Evolutionary conservation across 1,284 basidiomycete species (phyloP).

Genomic region (Malassezia globosa): DNA sequence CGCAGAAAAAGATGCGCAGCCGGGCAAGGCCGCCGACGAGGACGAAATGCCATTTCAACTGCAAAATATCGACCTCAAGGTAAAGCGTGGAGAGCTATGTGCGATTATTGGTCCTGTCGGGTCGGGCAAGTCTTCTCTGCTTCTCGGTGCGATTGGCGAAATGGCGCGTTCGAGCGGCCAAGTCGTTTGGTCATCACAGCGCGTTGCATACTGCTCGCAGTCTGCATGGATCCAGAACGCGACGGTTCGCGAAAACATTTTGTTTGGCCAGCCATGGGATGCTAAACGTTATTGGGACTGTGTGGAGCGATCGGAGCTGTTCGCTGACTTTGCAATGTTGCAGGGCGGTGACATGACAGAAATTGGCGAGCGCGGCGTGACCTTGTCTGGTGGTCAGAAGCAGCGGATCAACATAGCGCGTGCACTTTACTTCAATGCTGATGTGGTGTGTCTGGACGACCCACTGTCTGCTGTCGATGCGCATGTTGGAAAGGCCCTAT

Average conservation of each 20-base stretch:
- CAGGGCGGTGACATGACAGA: conserved; percentile 63
- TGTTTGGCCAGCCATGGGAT: conserved; percentile 49
- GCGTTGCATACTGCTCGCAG: conserved; percentile 68
- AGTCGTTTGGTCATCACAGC: conserved; percentile 35
- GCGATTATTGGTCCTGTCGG: conserved; percentile 44
- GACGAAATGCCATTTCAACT: conserved; percentile 7
- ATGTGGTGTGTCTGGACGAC: conserved; percentile 60
- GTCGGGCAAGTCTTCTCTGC: conserved; percentile 39
- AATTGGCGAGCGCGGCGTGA: conserved; percentile 52
- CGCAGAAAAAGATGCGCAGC: conserved; percentile 11
- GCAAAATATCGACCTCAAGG: conserved; percentile 1
- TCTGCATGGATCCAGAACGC: conserved; percentile 81
- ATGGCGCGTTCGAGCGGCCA: conserved; percentile 32
- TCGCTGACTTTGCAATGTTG: conserved; percentile 59
- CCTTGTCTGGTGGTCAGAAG: conserved; percentile 55
- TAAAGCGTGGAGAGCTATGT: conserved; percentile 15
- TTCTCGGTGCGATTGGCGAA: conserved; percentile 41
- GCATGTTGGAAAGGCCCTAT: conserved; percentile 45
- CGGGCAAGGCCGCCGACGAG: conserved; percentile 13
- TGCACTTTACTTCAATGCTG: conserved; percentile 61
- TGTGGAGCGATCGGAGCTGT: conserved; percentile 29
- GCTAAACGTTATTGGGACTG: conserved; percentile 52
- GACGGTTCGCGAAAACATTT: conserved; percentile 54
- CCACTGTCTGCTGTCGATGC: conserved; percentile 56
- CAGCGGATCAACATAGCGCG: conserved; percentile 63